Evolutionary conservation across 75 land plant genomes (phyloP).

Genomic region (Pseudotsuga menziesii): DNA sequence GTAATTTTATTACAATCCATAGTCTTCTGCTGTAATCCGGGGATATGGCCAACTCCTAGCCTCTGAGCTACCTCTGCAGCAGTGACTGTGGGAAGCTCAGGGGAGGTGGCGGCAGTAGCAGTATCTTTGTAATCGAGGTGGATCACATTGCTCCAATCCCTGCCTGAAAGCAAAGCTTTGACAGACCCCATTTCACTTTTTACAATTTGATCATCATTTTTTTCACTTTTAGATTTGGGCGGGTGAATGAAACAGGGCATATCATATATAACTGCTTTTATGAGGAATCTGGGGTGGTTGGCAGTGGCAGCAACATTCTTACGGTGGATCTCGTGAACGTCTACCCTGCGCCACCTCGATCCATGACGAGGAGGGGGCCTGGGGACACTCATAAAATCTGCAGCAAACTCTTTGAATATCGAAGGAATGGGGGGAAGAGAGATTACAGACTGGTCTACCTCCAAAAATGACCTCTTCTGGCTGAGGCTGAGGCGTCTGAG

Average conservation of each 20-base stretch:
- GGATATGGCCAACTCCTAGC: neutral
- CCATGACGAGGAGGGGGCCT: neutral
- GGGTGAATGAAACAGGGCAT: conserved; percentile 22
- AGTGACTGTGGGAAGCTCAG: neutral
- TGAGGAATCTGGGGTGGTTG: conserved; percentile 16
- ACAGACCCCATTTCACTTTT: neutral
- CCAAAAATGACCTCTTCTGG: no score
- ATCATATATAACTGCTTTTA: conserved; percentile 31
- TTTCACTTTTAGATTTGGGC: neutral
- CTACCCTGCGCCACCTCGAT: neutral
- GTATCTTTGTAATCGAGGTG: neutral
- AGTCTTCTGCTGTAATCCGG: conserved; percentile 22
- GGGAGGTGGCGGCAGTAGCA: neutral
- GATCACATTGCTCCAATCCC: conserved; percentile 18
- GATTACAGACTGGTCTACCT: neutral
- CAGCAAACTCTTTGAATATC: neutral
- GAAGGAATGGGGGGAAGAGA: neutral
- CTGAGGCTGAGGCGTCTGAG: no score
- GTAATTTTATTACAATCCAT: neutral
- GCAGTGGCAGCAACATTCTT: no score
- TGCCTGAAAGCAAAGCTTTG: neutral
- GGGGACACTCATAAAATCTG: neutral
- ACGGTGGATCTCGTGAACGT: neutral
- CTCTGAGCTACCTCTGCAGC: neutral
- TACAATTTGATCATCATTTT: no score